Conservation (phyloP, 78 protist species). For the Dictyostelium citrinum region DNA sequence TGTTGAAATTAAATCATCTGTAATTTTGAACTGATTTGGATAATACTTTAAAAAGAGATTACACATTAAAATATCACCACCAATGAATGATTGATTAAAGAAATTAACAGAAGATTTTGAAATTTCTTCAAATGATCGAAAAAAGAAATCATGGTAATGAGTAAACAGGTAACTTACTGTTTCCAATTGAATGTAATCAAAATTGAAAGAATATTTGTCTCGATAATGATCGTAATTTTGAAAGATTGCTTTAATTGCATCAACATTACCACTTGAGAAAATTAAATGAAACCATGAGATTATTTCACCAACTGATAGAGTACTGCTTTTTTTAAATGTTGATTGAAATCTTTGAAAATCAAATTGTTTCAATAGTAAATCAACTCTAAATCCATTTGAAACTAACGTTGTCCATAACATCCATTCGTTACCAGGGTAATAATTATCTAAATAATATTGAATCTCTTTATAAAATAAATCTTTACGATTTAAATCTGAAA, state of each 20-base stretch:
- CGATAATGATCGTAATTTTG: not conserved
- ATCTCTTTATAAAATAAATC: not conserved
- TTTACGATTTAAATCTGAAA: not conserved
- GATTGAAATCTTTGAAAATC: not conserved
- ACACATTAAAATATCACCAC: not conserved
- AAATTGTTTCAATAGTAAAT: not conserved
- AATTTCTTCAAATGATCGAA: not conserved
- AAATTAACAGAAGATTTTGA: not conserved
- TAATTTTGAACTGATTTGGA: not conserved
- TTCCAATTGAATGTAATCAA: not conserved
- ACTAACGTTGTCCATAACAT: not conserved
- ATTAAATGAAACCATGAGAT: not conserved
- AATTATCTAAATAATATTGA: not conserved
- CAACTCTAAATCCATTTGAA: not conserved
- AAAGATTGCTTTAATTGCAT: not conserved
- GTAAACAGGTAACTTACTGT: not conserved
- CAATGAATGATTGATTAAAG: not conserved
- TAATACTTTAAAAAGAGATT: not conserved
- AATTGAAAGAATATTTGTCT: not conserved
- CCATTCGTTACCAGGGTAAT: not conserved
- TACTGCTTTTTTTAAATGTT: not conserved
- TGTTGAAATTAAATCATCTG: not conserved
- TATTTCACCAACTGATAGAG: not conserved
- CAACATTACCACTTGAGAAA: not conserved
- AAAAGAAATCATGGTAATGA: not conserved